These are phyloP conservation scores for Termitomyces sp. DNA, from an alignment of 768 basidiomycete genomes.

Conservation along the genomic window DNA sequence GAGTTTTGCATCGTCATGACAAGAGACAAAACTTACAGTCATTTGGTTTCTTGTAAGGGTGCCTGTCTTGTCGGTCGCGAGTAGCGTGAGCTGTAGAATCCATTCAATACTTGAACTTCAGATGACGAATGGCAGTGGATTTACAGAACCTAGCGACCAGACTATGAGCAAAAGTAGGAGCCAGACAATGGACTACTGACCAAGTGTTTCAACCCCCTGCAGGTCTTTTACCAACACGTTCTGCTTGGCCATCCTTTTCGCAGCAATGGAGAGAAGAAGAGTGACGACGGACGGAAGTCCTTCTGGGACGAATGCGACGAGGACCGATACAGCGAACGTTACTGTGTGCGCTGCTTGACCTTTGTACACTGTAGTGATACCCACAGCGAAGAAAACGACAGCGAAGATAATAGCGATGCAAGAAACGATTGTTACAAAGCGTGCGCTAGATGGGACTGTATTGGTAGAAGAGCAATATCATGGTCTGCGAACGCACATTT, in stretches of 20 bases:
- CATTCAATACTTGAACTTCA: conserved; percentile 4
- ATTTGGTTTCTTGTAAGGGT: conserved; percentile 69
- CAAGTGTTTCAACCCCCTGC: conserved; percentile 68
- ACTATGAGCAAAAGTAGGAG: conserved; percentile 22
- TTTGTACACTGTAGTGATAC: conserved; percentile 60
- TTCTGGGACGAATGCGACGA: conserved; percentile 58
- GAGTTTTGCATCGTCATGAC: neutral
- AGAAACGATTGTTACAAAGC: conserved; percentile 59
- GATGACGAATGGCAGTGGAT: neutral
- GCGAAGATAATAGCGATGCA: conserved; percentile 57
- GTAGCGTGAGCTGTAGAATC: conserved; percentile 45
- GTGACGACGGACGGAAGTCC: conserved; percentile 67
- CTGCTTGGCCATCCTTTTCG: conserved; percentile 65
- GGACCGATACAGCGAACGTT: conserved; percentile 54
- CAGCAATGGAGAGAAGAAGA: conserved; percentile 59
- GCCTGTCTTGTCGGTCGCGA: conserved; percentile 71
- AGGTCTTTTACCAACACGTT: conserved; percentile 70
- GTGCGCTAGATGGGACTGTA: conserved; percentile 28
- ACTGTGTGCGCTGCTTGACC: conserved; percentile 55
- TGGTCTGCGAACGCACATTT: conserved; percentile 42
- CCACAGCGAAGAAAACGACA: conserved; percentile 59
- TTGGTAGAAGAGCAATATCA: conserved; percentile 42
- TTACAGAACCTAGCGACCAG: conserved; percentile 30
- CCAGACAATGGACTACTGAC: conserved; percentile 27
- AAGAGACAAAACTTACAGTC: conserved; percentile 35